phyloP scores from a whole-genome alignment of 2,329 filamentous ascomycete species.

The Ceratocystis papillata region DNA sequence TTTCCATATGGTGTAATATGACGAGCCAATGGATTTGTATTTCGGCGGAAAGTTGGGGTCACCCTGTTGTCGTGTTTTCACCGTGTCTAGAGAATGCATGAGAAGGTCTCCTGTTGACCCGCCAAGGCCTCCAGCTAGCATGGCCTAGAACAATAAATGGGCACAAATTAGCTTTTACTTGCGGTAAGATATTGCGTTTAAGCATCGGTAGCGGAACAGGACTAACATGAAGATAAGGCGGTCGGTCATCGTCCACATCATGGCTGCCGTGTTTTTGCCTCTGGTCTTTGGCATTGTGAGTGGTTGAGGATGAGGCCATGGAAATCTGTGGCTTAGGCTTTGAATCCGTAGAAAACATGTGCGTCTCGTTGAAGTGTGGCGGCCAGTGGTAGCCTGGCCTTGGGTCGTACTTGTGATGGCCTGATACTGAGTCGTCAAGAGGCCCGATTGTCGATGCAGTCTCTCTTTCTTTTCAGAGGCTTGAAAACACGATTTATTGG shows the following conservation, averaged over 20 bases:
- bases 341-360: slow-evolving; percentile 7
- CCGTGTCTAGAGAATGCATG: slow-evolving; percentile 97
- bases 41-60: slow-evolving; percentile 87
- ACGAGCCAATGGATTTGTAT: slow-evolving; percentile 80
- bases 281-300: slow-evolving; percentile 16
- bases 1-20: slow-evolving; percentile 84
- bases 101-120: slow-evolving; percentile 91
- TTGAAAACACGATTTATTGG: too few relatives aligned
- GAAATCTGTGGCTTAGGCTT: slow-evolving; percentile 3
- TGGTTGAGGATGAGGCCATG: slow-evolving; percentile 17
- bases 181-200: too few relatives aligned
- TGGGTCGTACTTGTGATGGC: background rate
- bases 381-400: background rate
- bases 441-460: too few relatives aligned
- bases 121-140: slow-evolving; percentile 88
- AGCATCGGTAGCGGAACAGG: background rate
- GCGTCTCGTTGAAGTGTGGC: background rate
- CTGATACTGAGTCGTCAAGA: too few relatives aligned
- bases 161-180: too few relatives aligned
- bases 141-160: slow-evolving; percentile 48
- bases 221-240: slow-evolving; percentile 38
- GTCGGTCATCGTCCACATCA: slow-evolving; percentile 36
- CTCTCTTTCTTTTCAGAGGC: too few relatives aligned
- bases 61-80: slow-evolving; percentile 95
- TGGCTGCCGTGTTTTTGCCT: slow-evolving; percentile 24